phyloP scores from a whole-genome alignment of 1,139 yeast genomes.

The Pichia sp. region DNA sequence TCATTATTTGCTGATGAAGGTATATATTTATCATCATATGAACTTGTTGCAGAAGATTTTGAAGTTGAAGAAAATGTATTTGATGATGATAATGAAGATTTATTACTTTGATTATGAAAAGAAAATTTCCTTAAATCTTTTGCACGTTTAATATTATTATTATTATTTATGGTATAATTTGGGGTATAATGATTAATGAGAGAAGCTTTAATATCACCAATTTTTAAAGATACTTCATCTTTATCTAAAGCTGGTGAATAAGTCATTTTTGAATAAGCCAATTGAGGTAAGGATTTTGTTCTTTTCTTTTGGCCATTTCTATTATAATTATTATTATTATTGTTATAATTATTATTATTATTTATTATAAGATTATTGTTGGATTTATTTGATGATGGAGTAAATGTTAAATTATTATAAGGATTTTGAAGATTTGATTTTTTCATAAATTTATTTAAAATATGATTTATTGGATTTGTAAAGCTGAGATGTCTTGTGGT shows the following conservation, averaged over 20 bases:
- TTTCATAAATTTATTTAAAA: conserved; percentile 12
- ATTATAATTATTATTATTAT: too few relatives aligned
- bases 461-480: conserved; percentile 9
- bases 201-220: conserved; percentile 35
- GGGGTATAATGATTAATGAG: conserved; percentile 28
- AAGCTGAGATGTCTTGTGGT: conserved; percentile 13
- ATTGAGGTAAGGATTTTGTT: conserved; percentile 66
- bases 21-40: conserved; percentile 15
- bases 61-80: conserved; percentile 9
- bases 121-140: conserved; percentile 13
- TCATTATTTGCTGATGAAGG: conserved; percentile 2
- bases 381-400: too few relatives aligned
- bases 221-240: conserved; percentile 29
- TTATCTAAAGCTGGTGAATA: conserved; percentile 28
- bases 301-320: conserved; percentile 28
- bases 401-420: too few relatives aligned
- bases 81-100: conserved; percentile 8
- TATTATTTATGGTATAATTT: conserved; percentile 10
- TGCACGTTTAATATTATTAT: neutral
- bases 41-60: conserved; percentile 20
- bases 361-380: too few relatives aligned
- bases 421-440: conserved; percentile 1
- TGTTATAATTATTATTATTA: too few relatives aligned
- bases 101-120: conserved; percentile 12
- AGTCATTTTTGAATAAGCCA: conserved; percentile 43